Evolutionary conservation across 148 eudicot genomes (phyloP).

Genomic region (Amaranthus cruentus): DNA sequence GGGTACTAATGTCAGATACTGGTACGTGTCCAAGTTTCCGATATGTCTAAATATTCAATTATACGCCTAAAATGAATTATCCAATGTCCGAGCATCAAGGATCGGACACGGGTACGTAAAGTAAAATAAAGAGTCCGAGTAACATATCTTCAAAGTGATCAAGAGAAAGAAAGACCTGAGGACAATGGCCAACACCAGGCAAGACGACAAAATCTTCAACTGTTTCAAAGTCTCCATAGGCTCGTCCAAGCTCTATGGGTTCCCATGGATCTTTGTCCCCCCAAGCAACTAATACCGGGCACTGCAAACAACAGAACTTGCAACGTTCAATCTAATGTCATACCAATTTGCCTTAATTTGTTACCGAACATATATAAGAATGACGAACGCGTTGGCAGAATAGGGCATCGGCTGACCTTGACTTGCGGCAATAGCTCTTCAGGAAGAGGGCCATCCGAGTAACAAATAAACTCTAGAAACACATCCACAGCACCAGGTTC

Average conservation of each 20-base stretch:
- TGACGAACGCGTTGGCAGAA: neutral
- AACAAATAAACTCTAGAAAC: conserved; percentile 95
- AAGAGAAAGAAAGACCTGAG: conserved; percentile 58
- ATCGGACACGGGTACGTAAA: no score
- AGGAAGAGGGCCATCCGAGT: conserved; percentile 94
- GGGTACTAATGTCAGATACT: no score
- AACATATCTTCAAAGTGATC: neutral
- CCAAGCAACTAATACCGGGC: conserved; percentile 96
- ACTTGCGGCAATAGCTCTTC: conserved; percentile 92
- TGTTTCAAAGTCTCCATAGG: conserved; percentile 56
- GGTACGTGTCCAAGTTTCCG: no score
- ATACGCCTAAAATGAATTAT: no score
- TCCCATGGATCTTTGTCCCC: conserved; percentile 99
- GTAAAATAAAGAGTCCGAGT: neutral
- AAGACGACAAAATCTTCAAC: conserved; percentile 86
- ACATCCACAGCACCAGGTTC: conserved; percentile 96
- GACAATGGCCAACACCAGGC: conserved; percentile 95
- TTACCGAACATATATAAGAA: neutral
- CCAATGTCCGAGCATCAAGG: no score
- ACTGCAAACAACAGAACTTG: conserved; percentile 32
- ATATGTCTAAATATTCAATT: no score
- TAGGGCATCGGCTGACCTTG: conserved; percentile 43
- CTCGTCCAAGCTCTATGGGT: conserved; percentile 85
- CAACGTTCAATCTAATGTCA: neutral
- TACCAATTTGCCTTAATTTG: neutral